Evolutionary conservation across 331 rosid species (phyloP), one percentile per base, ranked within the genome.

Genomic region (Phaseolus coccineus): DNA sequence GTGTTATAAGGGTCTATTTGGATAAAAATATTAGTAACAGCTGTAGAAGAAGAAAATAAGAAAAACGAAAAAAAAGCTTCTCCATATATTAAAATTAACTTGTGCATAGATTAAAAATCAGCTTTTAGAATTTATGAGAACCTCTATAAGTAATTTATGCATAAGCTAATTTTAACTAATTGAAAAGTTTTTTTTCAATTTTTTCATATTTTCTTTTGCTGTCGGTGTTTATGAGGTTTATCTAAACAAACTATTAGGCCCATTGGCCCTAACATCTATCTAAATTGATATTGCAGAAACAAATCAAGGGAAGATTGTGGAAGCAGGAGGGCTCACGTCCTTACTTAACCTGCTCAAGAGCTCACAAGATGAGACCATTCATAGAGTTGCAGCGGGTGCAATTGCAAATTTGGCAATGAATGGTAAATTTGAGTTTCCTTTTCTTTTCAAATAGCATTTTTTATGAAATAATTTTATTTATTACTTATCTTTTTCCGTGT

Each of bases 331-430:
- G 33, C 92, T 96, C 15, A 88, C 93, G 22, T 96, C 99, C 78
- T 88, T 96, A 87, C 94, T 96, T 85, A 88, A 77, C 73, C 88
- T 96, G 74, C 97, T 96, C 56, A 89, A 84, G 84, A 91, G 85
- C 87, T 83, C 97, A 4, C 88, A 90, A 69, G 97, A 96, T 59
- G 99, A 96, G 87, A 93, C 97, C 75, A 89, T 96, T 83, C 98
- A 91, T 70, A 89, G 99, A 91, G 99, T 96, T 80, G 98, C 98
- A 19, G 98, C 99, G 4, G 99, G 99, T 58, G 99, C 99, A 74
- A 91, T 96, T 46, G 99, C 99, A 35, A 96, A 96, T 83, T 87
- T 96, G 78, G 99, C 99, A 78, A 96, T 96, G 99, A 96, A 93
- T 44, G 98, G 99, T 96, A 87, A 78, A 75, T 37, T 39, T 76